A percentile compares a stretch with the other conserved stretches of the same genome.
These are phyloP conservation scores for Pythium aristosporum DNA, from an alignment of 352 stramenopile species.

Conservation along the genomic window DNA sequence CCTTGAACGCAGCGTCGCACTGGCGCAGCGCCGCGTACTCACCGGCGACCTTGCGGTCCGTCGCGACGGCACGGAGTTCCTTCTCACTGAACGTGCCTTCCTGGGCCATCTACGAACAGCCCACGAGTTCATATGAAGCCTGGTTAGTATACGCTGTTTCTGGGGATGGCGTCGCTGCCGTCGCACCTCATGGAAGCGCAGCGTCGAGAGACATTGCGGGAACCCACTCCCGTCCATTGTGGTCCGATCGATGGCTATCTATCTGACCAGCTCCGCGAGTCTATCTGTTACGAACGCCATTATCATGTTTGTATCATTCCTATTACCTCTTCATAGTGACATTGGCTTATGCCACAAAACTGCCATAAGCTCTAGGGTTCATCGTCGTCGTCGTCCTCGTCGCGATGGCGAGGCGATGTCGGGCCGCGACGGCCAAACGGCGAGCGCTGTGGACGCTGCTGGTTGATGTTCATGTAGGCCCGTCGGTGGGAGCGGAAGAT, in stretches of 20 bases:
- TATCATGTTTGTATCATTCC: constrained; percentile 4
- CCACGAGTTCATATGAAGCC: neutral
- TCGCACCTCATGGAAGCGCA: constrained; percentile 69
- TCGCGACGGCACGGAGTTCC: constrained; percentile 44
- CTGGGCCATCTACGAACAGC: constrained; percentile 28
- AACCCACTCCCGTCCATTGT: constrained; percentile 34
- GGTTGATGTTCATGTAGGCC: constrained; percentile 77
- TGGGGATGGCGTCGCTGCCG: neutral
- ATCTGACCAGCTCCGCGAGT: neutral
- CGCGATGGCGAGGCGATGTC: constrained; percentile 24
- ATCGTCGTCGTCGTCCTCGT: constrained; percentile 44
- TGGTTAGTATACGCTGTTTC: neutral
- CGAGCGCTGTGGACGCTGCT: constrained; percentile 33
- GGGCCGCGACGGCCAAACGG: constrained; percentile 24
- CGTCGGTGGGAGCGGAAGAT: constrained; percentile 59
- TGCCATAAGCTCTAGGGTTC: constrained; percentile 3
- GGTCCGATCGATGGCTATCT: constrained; percentile 1
- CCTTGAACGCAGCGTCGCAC: constrained; percentile 54
- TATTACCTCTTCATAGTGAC: constrained; percentile 3
- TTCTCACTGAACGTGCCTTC: constrained; percentile 31
- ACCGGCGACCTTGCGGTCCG: constrained; percentile 31
- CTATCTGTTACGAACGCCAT: constrained; percentile 13
- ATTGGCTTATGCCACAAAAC: constrained; percentile 6
- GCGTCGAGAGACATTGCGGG: constrained; percentile 54
- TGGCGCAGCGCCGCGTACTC: constrained; percentile 51